These are phyloP conservation scores for Hypsizygus ulmarius DNA, from an alignment of 1,284 basidiomycete genomes.

Conservation along the genomic window DNA sequence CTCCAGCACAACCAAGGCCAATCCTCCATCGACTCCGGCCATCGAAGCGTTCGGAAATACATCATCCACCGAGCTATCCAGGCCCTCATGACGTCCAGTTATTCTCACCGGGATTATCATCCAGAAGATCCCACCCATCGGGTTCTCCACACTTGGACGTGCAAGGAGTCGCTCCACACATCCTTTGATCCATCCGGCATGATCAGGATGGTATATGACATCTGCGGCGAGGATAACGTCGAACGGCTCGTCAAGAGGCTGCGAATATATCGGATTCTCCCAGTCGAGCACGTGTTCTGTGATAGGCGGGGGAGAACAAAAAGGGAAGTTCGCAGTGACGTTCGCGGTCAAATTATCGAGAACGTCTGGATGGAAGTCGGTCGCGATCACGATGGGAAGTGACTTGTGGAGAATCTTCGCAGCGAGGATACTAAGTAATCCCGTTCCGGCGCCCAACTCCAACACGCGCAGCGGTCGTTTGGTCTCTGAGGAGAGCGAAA, in stretches of 20 bases:
- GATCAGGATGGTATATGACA: constrained; percentile 67
- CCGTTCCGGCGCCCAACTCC: constrained; percentile 88
- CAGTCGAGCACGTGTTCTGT: constrained; percentile 71
- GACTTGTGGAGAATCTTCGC: constrained; percentile 51
- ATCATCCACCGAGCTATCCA: constrained; percentile 55
- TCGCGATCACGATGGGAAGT: constrained; percentile 53
- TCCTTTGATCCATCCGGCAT: constrained; percentile 62
- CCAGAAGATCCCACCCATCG: constrained; percentile 57
- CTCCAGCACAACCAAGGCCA: constrained; percentile 42
- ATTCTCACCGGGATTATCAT: constrained; percentile 69
- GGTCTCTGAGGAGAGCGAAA: constrained; percentile 34
- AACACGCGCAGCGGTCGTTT: constrained; percentile 50
- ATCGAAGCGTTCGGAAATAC: constrained; percentile 44
- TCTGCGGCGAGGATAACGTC: constrained; percentile 67
- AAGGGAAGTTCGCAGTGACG: constrained; percentile 55
- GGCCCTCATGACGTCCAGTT: constrained; percentile 63
- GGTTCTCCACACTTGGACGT: constrained; percentile 15
- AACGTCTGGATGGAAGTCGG: constrained; percentile 80
- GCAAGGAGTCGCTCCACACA: constrained; percentile 54
- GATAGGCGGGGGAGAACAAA: constrained; percentile 23
- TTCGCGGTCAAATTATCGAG: constrained; percentile 71
- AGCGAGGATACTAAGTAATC: constrained; percentile 72
- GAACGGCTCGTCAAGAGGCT: constrained; percentile 42
- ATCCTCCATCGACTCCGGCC: not conserved
- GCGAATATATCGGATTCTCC: constrained; percentile 46